phyloP scores from a whole-genome alignment of 73 alveolate genomes.

The Tetrahymena elliotti region DNA sequence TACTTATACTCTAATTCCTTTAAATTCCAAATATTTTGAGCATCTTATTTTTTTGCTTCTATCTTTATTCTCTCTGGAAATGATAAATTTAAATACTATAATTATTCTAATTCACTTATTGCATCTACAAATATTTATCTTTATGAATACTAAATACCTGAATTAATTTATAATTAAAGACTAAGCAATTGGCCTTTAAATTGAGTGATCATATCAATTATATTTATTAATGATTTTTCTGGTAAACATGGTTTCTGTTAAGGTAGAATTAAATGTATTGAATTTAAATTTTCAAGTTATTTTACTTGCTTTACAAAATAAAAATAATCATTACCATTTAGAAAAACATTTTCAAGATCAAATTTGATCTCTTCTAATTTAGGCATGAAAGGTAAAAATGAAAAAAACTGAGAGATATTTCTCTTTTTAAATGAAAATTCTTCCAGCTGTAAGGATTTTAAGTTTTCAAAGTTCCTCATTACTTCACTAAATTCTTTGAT shows the following conservation, averaged over 20 bases:
- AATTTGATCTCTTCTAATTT: neutral
- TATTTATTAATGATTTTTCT: neutral
- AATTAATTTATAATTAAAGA: neutral
- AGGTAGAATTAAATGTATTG: neutral
- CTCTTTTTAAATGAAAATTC: neutral
- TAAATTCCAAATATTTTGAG: neutral
- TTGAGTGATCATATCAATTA: neutral
- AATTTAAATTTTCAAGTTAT: neutral
- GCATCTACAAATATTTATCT: neutral
- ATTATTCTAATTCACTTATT: neutral
- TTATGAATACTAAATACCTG: neutral
- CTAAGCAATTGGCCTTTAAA: neutral
- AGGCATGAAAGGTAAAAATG: neutral
- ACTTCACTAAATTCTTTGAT: neutral
- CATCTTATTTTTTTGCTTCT: neutral
- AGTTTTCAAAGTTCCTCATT: neutral
- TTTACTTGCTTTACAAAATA: neutral
- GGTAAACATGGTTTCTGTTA: neutral
- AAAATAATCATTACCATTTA: neutral
- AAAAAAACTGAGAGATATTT: neutral
- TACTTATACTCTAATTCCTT: neutral
- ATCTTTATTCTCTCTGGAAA: neutral
- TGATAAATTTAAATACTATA: too few relatives aligned
- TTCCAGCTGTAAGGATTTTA: neutral
- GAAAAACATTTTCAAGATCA: neutral